A percentile compares a stretch with the other conserved stretches of the same genome.
phyloP scores from a whole-genome alignment of 2,329 filamentous ascomycete species.

The Alternaria rosae region DNA sequence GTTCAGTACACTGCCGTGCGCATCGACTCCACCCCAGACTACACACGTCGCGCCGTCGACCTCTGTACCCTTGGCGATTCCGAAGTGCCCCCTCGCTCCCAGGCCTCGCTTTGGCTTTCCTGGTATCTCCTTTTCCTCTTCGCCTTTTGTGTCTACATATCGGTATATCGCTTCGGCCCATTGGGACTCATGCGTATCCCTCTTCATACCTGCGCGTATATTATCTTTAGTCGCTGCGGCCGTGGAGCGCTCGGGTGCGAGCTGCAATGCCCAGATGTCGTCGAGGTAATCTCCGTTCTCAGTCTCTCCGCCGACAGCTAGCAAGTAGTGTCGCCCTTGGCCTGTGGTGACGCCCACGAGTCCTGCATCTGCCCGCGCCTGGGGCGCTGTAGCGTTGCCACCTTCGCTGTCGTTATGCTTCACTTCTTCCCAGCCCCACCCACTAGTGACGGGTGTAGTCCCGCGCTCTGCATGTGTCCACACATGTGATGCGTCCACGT shows the following conservation, averaged over 20 bases:
- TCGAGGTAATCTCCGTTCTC: slow-evolving; percentile 37
- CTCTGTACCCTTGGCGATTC: slow-evolving; percentile 51
- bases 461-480: slow-evolving; percentile 47
- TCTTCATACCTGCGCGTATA: slow-evolving; percentile 55
- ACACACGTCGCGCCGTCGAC: slow-evolving; percentile 58
- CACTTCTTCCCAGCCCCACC: slow-evolving; percentile 45
- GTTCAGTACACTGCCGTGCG: slow-evolving; percentile 49
- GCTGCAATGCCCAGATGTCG: slow-evolving; percentile 63
- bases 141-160: slow-evolving; percentile 53
- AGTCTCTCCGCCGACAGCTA: slow-evolving; percentile 58
- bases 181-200: slow-evolving; percentile 56
- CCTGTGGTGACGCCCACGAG: slow-evolving; percentile 60
- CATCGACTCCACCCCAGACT: slow-evolving; percentile 62
- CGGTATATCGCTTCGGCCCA: slow-evolving; percentile 62
- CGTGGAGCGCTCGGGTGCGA: slow-evolving; percentile 56
- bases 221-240: slow-evolving; percentile 61
- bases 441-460: slow-evolving; percentile 43
- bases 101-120: slow-evolving; percentile 50
- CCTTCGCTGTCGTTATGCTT: slow-evolving; percentile 22
- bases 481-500: slow-evolving; percentile 44
- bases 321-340: slow-evolving; percentile 61
- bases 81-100: slow-evolving; percentile 52
- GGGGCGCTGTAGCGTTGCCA: slow-evolving; percentile 40
- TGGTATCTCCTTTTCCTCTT: slow-evolving; percentile 53
- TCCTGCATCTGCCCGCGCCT: slow-evolving; percentile 53